Base-by-base conservation (phyloP, 169 alveolate genomes). In the Toxoplasma gondii region DNA sequence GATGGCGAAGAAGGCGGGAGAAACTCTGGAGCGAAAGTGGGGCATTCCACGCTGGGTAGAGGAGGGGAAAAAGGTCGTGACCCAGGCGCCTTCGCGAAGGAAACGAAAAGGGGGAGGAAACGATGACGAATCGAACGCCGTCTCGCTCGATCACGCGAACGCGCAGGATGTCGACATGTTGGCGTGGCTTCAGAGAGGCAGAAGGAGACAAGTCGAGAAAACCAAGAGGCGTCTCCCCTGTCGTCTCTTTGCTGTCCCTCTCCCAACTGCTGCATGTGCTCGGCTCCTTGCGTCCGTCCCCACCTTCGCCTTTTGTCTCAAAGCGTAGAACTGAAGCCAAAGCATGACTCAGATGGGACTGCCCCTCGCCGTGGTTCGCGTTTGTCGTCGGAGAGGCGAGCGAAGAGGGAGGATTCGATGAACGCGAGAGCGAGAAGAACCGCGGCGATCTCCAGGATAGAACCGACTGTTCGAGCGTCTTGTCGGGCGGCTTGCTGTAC, bases 71-170 rank as follows among this genome's bases (percentile, higher is more conserved):
- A n/a, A 78, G 10, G 10, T 78, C 86, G 22, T 41, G 43, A 45
- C 49, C 49, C 22, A n/a, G 44, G 45, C 86, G 86, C 24, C 86
- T 38, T 16, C 45, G 86, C 86, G 45, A 38, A 12, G 45, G 49
- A 38, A n/a, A 38, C 27, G 86, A 7, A 45, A 78, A 78, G 34
- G 90, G 90, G 38, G 90, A 38, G 41, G 69, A 41, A 41, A 82
- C 4, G 64, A 82, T 43, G 67, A 82, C 24, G 38, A 82, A 82
- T 27, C 19, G 67, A 12, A 82, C 90, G 67, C 41, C 64, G 12
- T 82, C 90, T 2, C 64, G 90, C 90, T 82, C 90, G 12, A 39
- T 31, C 29, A 82, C 90, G 38, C 64, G 90, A 31, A 82, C 90
- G 34, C 90, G 90, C 12, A 82, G 41, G 29, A 82, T 36, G 43